Evolutionary conservation across 768 basidiomycete species (phyloP), one percentile per base, ranked within the genome.

Genomic region (Mycena amicta): DNA sequence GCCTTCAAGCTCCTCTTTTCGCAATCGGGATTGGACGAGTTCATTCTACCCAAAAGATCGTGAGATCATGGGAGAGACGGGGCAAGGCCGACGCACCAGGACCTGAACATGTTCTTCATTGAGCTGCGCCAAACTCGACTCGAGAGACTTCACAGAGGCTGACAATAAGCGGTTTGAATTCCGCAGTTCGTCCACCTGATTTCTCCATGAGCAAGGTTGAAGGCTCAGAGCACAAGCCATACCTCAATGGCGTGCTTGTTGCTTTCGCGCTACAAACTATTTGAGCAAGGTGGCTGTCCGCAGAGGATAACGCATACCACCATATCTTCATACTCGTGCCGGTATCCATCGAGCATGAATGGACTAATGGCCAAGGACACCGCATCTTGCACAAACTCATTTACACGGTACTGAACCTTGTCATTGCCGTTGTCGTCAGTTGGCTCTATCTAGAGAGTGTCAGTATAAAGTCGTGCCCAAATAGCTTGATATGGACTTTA

Each of bases 271-370:
- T 83, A 51, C 6, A 59, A 37, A 46, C n/a, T n/a, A n/a, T n/a
- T n/a, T n/a, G n/a, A n/a, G n/a, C n/a, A n/a, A n/a, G n/a, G n/a
- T n/a, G n/a, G n/a, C n/a, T n/a, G n/a, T n/a, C n/a, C n/a, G n/a
- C n/a, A n/a, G n/a, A n/a, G n/a, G n/a, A 43, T 20, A 43, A 26
- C 26, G 6, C 74, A 60, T 71, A 81, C 82, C 57, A 92, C 75
- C 53, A 87, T 74, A 57, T 96, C 95, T 62, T 92, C 86, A 68
- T 94, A 96, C 74, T 97, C 95, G 53, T 87, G 90, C 29, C 88
- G 84, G 69, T 92, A 96, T 20, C 85, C 81, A 67, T 98, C 96
- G 39, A 98, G 79, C 93, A 95, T 94, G 74, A 98, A 95, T 0
- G 97, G 93, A 3, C 95, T 97, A 63, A 99, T 93, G 61, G 83